These are phyloP conservation scores for Prunus fruticosa DNA, from an alignment of 306 rosid genomes.

Conservation along the genomic window DNA sequence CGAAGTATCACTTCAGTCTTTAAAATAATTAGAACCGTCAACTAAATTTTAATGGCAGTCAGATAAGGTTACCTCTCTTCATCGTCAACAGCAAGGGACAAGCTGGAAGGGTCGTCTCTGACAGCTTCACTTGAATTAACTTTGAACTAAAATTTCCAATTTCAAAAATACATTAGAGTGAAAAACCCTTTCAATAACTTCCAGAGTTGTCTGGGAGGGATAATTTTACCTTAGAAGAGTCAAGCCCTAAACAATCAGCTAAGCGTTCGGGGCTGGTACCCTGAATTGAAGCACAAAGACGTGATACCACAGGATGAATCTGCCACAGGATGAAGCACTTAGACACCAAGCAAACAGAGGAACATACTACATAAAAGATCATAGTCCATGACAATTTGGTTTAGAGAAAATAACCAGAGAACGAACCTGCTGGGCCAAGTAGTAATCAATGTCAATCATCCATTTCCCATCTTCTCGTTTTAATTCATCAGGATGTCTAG, in stretches of 20 bases:
- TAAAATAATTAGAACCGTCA: background rate
- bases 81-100: conserved; percentile 57
- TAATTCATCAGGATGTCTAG: conserved; percentile 95
- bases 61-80: conserved; percentile 66
- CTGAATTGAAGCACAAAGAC: conserved; percentile 93
- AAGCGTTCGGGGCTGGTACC: conserved; percentile 94
- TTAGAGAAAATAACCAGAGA: background rate
- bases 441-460: conserved; percentile 93
- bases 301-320: conserved; percentile 98
- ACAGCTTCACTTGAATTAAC: conserved; percentile 60
- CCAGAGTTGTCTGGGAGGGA: conserved; percentile 9
- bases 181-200: conserved; percentile 9
- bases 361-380: conserved; percentile 4
- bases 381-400: conserved; percentile 1
- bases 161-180: conserved; percentile 17
- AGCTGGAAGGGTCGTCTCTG: conserved; percentile 53
- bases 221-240: conserved; percentile 69
- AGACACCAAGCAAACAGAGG: conserved; percentile 24
- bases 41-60: background rate
- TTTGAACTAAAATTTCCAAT: conserved; percentile 52
- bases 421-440: conserved; percentile 85
- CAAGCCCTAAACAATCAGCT: conserved; percentile 96
- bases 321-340: conserved; percentile 25
- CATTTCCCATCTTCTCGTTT: conserved; percentile 89
- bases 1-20: background rate